Evolutionary conservation across 2,329 filamentous ascomycete species (phyloP).

Genomic region (Penicillium fuscoglaucum): DNA sequence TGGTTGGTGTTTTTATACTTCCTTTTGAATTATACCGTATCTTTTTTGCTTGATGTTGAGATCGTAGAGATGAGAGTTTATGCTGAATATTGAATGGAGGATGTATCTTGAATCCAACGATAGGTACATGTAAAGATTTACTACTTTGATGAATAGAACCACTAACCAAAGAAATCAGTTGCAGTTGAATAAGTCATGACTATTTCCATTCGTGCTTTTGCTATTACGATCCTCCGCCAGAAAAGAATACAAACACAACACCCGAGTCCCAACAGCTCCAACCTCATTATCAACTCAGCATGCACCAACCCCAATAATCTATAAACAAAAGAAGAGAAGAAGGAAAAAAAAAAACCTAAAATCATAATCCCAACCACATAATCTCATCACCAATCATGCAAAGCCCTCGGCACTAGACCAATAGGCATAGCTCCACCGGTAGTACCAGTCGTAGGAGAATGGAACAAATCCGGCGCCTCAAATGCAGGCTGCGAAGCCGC

Average conservation of each 20-base stretch:
- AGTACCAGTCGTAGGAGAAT: conserved; percentile 13
- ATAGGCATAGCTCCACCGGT: conserved; percentile 27
- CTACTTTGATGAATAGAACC: not conserved
- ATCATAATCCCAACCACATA: not conserved
- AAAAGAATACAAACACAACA: not conserved
- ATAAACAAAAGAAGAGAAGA: not conserved
- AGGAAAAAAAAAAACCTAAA: too few relatives aligned
- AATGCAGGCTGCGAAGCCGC: conserved; percentile 17
- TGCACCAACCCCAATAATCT: conserved; percentile 1
- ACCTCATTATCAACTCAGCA: not conserved
- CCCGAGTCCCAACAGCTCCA: not conserved
- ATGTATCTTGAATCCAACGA: not conserved
- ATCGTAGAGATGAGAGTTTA: too few relatives aligned
- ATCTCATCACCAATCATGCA: conserved; percentile 24
- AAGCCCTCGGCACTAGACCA: conserved; percentile 24
- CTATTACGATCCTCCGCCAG: not conserved
- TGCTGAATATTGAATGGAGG: not conserved
- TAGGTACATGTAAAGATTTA: not conserved
- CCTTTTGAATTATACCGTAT: not conserved
- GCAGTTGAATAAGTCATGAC: not conserved
- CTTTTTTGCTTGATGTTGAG: not conserved
- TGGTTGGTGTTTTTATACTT: not conserved
- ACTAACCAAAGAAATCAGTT: not conserved
- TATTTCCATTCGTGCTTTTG: not conserved
- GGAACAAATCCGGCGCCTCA: conserved; percentile 21